Conservation (phyloP, 2,329 filamentous ascomycete genomes). For the Colletotrichum caudatum region DNA sequence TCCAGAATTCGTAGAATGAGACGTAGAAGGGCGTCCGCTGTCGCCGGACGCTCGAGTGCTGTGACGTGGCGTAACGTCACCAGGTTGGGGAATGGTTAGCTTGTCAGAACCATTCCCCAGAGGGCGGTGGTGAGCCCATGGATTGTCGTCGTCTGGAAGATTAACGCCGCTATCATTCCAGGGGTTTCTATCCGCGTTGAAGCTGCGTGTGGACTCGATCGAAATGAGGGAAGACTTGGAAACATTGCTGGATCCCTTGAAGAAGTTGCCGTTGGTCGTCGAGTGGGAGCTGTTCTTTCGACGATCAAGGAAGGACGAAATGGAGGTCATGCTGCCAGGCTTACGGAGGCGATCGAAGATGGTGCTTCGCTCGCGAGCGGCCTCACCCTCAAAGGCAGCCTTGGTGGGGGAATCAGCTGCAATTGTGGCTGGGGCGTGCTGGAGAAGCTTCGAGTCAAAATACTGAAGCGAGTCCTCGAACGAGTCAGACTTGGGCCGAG, state of each 20-base stretch:
- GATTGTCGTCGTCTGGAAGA: conserved; percentile 86
- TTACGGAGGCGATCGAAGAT: conserved; percentile 96
- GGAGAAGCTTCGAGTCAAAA: conserved; percentile 96
- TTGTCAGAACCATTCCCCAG: conserved; percentile 76
- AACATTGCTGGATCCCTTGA: conserved; percentile 90
- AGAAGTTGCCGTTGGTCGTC: conserved; percentile 83
- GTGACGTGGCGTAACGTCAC: conserved; percentile 87
- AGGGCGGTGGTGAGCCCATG: conserved; percentile 70
- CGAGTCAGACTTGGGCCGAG: conserved; percentile 97
- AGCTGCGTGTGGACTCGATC: conserved; percentile 93
- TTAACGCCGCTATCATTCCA: conserved; percentile 99
- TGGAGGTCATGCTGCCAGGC: conserved; percentile 92
- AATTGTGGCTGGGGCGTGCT: conserved; percentile 86
- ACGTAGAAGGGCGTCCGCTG: conserved; percentile 92
- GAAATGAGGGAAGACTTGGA: conserved; percentile 97
- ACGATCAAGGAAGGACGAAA: conserved; percentile 94
- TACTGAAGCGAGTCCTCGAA: conserved; percentile 97
- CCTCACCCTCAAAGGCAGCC: conserved; percentile 83
- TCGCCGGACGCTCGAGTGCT: conserved; percentile 87
- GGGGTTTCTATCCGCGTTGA: conserved; percentile 90
- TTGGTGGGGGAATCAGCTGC: conserved; percentile 91
- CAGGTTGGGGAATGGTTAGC: conserved; percentile 75
- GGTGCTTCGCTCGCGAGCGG: conserved; percentile 80
- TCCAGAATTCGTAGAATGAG: conserved; percentile 95
- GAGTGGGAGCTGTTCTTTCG: conserved; percentile 94